Base-by-base conservation (phyloP, 495 filamentous ascomycete species). In the Baudoinia panamericana region DNA sequence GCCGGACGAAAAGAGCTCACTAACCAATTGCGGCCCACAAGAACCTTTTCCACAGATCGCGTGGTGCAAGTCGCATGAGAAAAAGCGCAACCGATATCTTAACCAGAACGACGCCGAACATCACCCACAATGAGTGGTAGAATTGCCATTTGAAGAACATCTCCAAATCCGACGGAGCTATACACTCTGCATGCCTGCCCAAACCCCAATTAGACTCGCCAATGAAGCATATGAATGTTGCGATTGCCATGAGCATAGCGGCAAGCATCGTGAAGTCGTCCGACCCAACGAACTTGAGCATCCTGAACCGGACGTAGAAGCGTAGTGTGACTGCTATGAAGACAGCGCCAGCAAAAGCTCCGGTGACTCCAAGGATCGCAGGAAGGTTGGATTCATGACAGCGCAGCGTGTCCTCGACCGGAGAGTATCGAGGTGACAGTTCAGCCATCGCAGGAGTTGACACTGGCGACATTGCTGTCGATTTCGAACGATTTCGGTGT, bases 31-130 rank as follows among this genome's bases (percentile, higher is more conserved):
- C 24, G 7, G 46, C 51, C 35, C 52, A 56, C 10, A 58, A 41
- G 24, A 50, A 56, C 8, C 38, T 25, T 27, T 38, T 47, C 32
- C 53, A 56, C 11, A 27, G 15, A 24, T 31, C 53, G 23, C 31
- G 52, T 5, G 45, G 31, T 1, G 54, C 42, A 5, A 59, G 37
- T 16, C 56, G 48, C 37, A 59, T 23, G 6, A 59, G 33, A 41
- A 59, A 59, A 35, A 59, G 45, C 0, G 56, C 56, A 23, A 59
- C 51, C 2, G 52, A 55, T 11, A 59, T 47, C 33, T 59, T 59
- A 26, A 59, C 45, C 4, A 48, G 29, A 3, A 42, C 16, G 15
- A 48, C 45, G 2, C 36, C 45, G 11, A 37, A n/a, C 38, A 42
- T 29, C 13, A 37, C 13, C 27, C 29, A 42, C 23, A 58, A 30